These are phyloP conservation scores for Colletotrichum sansevieriae DNA, from an alignment of 2,329 filamentous ascomycete genomes.

Conservation along the genomic window DNA sequence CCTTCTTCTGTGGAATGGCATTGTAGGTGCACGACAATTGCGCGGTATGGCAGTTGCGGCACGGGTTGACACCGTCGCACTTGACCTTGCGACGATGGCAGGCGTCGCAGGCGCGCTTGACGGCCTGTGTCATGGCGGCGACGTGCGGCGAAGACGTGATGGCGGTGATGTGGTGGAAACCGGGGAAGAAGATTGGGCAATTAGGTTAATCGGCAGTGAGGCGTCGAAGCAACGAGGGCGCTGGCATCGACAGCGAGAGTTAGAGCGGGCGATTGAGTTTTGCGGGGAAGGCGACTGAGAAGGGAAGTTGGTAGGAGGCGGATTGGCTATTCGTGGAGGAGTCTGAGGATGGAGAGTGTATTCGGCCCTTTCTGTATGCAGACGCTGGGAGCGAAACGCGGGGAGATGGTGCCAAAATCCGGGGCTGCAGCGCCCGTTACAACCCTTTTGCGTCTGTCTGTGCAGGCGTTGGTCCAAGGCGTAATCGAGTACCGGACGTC, in stretches of 20 bases:
- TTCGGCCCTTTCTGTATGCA: slow-evolving; percentile 42
- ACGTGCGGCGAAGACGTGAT: slow-evolving; percentile 22
- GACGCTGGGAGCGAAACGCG: slow-evolving; percentile 40
- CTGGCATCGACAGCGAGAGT: slow-evolving; percentile 33
- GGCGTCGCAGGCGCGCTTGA: slow-evolving; percentile 77
- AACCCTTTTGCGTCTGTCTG: slow-evolving; percentile 32
- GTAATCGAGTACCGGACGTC: slow-evolving; percentile 4
- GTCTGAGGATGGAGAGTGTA: slow-evolving; percentile 39
- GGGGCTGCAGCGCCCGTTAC: slow-evolving; percentile 39
- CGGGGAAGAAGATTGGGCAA: not conserved
- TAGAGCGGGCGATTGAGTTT: slow-evolving; percentile 37
- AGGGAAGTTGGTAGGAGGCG: slow-evolving; percentile 14
- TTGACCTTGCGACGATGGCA: slow-evolving; percentile 82
- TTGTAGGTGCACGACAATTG: slow-evolving; percentile 80
- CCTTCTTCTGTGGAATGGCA: slow-evolving; percentile 81
- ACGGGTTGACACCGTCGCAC: slow-evolving; percentile 78
- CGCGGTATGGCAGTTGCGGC: slow-evolving; percentile 77
- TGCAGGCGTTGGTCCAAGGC: not conserved
- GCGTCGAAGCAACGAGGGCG: slow-evolving; percentile 12
- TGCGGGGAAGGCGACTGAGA: slow-evolving; percentile 39
- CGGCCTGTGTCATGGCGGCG: slow-evolving; percentile 61
- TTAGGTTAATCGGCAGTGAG: slow-evolving; percentile 11
- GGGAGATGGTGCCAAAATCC: slow-evolving; percentile 42
- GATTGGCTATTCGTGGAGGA: slow-evolving; percentile 31
- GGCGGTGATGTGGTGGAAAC: slow-evolving; percentile 15